A percentile compares a stretch with the other conserved stretches of the same genome.
Evolutionary conservation across 257 asterid species (phyloP).

Genomic region (Primulina eburnea): DNA sequence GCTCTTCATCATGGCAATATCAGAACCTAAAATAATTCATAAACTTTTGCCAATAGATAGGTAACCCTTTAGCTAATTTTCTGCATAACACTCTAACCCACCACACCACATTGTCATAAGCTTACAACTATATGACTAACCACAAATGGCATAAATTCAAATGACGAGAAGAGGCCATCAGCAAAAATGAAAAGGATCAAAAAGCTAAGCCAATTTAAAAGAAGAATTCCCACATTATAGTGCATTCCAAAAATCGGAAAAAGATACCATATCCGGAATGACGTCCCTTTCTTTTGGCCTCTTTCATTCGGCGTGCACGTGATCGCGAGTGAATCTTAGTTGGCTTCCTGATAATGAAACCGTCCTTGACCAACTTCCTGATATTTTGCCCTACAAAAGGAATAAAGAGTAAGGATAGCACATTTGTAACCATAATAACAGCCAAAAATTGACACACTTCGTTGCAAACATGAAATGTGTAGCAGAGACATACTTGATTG

Average conservation of each 20-base stretch:
- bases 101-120: neutral
- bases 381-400: constrained; percentile 66
- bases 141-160: neutral
- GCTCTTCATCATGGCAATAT: neutral
- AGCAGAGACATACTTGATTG: too few relatives aligned
- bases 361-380: constrained; percentile 89
- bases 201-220: neutral
- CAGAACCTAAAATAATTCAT: neutral
- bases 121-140: neutral
- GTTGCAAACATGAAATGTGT: neutral
- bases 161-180: neutral
- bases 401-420: neutral
- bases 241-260: neutral
- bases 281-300: constrained; percentile 94
- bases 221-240: too few relatives aligned
- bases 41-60: neutral
- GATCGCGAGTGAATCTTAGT: constrained; percentile 93
- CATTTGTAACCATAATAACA: neutral
- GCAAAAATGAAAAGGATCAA: neutral
- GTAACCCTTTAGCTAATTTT: neutral
- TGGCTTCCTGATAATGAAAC: constrained; percentile 89
- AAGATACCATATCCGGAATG: constrained; percentile 91
- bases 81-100: neutral
- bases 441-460: neutral
- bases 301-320: constrained; percentile 93